Conservation (phyloP, 495 filamentous ascomycete genomes). For the Lophiotrema nucula region DNA sequence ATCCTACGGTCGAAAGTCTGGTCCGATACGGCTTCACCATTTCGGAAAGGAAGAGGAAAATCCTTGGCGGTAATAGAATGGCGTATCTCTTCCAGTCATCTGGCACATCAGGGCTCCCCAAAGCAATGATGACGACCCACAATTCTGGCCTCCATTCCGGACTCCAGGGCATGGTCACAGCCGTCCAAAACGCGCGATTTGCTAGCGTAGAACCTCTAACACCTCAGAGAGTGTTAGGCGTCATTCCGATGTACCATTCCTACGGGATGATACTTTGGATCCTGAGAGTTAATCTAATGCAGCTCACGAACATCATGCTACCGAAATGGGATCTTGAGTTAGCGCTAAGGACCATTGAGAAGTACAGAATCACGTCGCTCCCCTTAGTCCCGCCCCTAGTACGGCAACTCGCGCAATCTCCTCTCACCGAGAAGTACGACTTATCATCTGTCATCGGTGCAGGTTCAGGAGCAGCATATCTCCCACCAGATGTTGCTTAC, state of each 20-base stretch:
- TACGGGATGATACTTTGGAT: slow-evolving; percentile 31
- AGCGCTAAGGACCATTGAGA: slow-evolving; percentile 11
- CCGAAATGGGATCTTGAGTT: slow-evolving; percentile 23
- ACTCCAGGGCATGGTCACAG: slow-evolving; percentile 17
- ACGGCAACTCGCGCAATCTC: slow-evolving; percentile 7
- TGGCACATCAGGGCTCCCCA: slow-evolving; percentile 22
- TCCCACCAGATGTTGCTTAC: slow-evolving; percentile 12
- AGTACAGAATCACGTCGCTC: slow-evolving; percentile 17
- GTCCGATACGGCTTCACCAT: slow-evolving; percentile 5
- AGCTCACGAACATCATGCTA: slow-evolving; percentile 14
- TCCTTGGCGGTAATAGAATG: slow-evolving; percentile 19
- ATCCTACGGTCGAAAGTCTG: slow-evolving; percentile 10
- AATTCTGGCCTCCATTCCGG: slow-evolving; percentile 15
- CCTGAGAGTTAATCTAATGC: slow-evolving; percentile 13
- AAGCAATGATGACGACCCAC: slow-evolving; percentile 26
- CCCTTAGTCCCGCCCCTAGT: slow-evolving; percentile 20
- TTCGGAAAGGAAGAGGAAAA: slow-evolving; percentile 9
- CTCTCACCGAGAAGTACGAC: slow-evolving; percentile 25
- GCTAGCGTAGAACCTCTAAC: slow-evolving; percentile 2
- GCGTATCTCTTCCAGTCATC: slow-evolving; percentile 21
- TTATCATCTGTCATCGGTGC: slow-evolving; percentile 4
- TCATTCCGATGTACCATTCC: slow-evolving; percentile 24
- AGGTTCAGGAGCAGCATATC: slow-evolving; percentile 8
- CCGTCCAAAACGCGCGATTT: slow-evolving; percentile 6
- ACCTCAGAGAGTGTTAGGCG: slow-evolving; percentile 7